These are phyloP conservation scores for Mucor irregularis DNA, from an alignment of 371 early-diverging fungal species.

Conservation along the genomic window DNA sequence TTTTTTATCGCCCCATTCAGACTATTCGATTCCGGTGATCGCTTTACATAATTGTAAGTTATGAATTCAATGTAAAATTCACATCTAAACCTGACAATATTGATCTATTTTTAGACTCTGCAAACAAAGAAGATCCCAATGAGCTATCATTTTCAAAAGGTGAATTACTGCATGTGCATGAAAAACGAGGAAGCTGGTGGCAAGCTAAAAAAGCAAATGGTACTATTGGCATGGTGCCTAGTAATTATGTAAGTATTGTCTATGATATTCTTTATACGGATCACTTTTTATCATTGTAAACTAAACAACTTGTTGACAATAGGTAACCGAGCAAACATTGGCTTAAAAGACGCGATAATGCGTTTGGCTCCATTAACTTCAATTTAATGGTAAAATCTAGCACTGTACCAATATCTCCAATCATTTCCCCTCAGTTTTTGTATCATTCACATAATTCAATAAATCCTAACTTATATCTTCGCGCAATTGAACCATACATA, in stretches of 20 bases:
- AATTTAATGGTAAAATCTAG: too few species aligned
- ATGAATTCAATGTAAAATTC: too few species aligned
- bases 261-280: too few species aligned
- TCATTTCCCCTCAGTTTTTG: too few species aligned
- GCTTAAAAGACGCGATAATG: too few species aligned
- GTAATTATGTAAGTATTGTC: slow-evolving; percentile 69
- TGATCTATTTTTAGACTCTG: slow-evolving; percentile 49
- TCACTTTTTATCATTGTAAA: background rate
- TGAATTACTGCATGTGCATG: slow-evolving; percentile 80
- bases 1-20: slow-evolving; percentile 31
- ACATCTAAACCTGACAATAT: background rate
- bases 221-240: slow-evolving; percentile 86
- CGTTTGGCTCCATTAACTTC: too few species aligned
- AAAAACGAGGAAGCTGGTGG: slow-evolving; percentile 96
- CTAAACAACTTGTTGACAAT: background rate
- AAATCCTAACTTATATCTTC: too few species aligned
- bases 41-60: slow-evolving; percentile 47
- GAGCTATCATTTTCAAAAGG: slow-evolving; percentile 88
- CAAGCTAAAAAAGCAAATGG: slow-evolving; percentile 85
- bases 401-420: too few species aligned
- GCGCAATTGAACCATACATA: too few species aligned
- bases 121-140: slow-evolving; percentile 85
- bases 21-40: slow-evolving; percentile 38
- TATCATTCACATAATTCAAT: too few species aligned
- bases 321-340: background rate